Evolutionary conservation across 2,329 filamentous ascomycete genomes (phyloP), one percentile per base, ranked within the genome.

Genomic region (Macrophomina tecta): DNA sequence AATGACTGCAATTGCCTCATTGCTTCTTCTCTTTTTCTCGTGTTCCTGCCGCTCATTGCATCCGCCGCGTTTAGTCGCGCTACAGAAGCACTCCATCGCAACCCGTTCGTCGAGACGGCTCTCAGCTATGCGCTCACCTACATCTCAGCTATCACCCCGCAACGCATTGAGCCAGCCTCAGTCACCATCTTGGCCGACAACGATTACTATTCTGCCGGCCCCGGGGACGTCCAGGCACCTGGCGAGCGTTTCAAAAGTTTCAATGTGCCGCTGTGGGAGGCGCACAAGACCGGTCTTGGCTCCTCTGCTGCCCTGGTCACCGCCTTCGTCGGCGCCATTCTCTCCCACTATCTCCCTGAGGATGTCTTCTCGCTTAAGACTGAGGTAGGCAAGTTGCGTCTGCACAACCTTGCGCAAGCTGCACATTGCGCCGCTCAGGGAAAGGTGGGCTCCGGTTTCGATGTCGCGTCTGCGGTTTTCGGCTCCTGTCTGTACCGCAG

Each of bases 401-500:
- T 97, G 64, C 95, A 99, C 82, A 98, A 98, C 79, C 89, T 99
- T 61, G 91, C 94, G 0, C 95, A 99, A 82, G 91, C 92, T 1
- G 90, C 93, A 4, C 95, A 99, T 81, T 97, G 94, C 76, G 93
- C 94, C 1, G 95, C 95, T 0, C 95, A 99, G 81, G 95, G 95
- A 30, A 99, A 99, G 80, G 90, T 99, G 18, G 95, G 95, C 60
- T 95, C 91, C 0, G 95, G 95, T 23, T 99, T 99, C 77, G 95
- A 99, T 76, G 91, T 99, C 63, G 95, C 94, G 0, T 90, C 91
- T 32, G 95, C 95, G 18, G 93, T 97, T 16, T 97, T 93, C 78
- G 95, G 95, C 16, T 94, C 92, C 16, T 97, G 93, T 77, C 83
- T 91, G 11, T 99, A 99, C 84, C 87, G 91, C 23, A 90, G 95